Percentiles rank a stretch among this genome's conserved stretches.
These are phyloP conservation scores for Aegilops sharonensis DNA, from an alignment of 176 grass and related monocot genomes.

Conservation along the genomic window DNA sequence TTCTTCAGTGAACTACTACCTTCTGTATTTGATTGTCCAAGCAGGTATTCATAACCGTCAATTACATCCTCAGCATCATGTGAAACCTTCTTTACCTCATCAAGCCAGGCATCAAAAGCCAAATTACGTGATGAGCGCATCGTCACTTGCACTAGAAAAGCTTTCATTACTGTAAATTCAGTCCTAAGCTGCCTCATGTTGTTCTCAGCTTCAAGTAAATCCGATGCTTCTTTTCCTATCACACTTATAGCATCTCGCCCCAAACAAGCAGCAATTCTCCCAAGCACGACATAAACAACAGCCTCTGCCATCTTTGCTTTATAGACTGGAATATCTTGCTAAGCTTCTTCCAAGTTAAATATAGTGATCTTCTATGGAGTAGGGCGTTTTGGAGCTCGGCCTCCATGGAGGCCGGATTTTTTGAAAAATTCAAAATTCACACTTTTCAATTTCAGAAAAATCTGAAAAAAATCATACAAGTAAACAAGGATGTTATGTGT, in stretches of 20 bases:
- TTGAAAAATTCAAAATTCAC: too few relatives aligned
- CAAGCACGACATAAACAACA: neutral
- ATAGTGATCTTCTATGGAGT: too few relatives aligned
- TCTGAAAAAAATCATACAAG: too few relatives aligned
- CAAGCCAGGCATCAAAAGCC: neutral
- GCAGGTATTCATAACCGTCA: neutral
- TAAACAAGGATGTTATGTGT: too few relatives aligned
- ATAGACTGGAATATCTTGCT: too few relatives aligned
- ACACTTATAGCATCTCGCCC: neutral
- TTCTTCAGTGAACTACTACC: neutral
- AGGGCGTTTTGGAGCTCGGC: too few relatives aligned
- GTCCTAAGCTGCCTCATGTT: neutral
- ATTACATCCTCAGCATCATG: neutral
- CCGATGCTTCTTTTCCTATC: neutral
- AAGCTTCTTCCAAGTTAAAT: too few relatives aligned
- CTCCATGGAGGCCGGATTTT: too few relatives aligned
- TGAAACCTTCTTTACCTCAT: neutral
- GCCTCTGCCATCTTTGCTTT: neutral
- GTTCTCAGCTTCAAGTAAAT: neutral
- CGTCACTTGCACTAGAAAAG: neutral
- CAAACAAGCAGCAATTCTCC: neutral
- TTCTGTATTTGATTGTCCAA: neutral
- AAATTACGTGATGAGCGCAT: neutral
- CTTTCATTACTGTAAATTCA: slow-evolving; percentile 5
- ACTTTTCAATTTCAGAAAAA: too few relatives aligned